Evolutionary conservation across 2,329 filamentous ascomycete species (phyloP), one percentile per base, ranked within the genome.

Genomic region (Penicillium paneum): DNA sequence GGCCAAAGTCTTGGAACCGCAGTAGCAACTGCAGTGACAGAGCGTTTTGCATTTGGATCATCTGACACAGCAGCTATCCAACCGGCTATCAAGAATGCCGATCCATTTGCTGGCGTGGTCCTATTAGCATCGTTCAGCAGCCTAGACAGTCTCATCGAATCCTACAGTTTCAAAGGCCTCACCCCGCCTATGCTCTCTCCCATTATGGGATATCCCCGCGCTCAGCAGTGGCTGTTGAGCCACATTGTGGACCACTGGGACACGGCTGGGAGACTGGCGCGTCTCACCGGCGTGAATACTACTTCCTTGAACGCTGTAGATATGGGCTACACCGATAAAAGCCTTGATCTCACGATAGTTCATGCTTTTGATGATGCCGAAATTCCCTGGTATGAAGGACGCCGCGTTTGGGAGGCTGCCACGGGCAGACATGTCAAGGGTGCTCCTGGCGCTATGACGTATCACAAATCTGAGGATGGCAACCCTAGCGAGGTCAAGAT

Each of bases 1-100:
- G 93, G 92, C 17, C 92, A 97, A 65, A 94, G 89, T 64, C 81
- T 97, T 0, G 93, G 93, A 24, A 96, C 93, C 0, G 92, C 90
- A 0, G 89, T 97, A 1, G 85, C 87, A 6, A 82, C 86, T 42
- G 92, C 85, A 2, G 84, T 90, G 1, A 86, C 84, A 1, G 86
- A 96, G 65, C 81, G 84, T 52, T 92, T 89, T 64, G 81, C 83
- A n/a, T 74, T 74, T 48, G 69, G 71, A 13, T 68, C 71, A 2
- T 54, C 67, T 0, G 62, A 74, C 38, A 70, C 72, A 3, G 56
- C 52, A 7, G 63, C 63, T 3, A 67, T 67, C 21, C 68, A 78
- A 47, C 74, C 78, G 50, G 81, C 79, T 5, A 60, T 71, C 38
- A 66, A 70, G 28, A 59, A 72, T 31, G 67, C 70, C 0, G 77